Evolutionary conservation across 768 basidiomycete genomes (phyloP).

Genomic region (Suillus plorans): DNA sequence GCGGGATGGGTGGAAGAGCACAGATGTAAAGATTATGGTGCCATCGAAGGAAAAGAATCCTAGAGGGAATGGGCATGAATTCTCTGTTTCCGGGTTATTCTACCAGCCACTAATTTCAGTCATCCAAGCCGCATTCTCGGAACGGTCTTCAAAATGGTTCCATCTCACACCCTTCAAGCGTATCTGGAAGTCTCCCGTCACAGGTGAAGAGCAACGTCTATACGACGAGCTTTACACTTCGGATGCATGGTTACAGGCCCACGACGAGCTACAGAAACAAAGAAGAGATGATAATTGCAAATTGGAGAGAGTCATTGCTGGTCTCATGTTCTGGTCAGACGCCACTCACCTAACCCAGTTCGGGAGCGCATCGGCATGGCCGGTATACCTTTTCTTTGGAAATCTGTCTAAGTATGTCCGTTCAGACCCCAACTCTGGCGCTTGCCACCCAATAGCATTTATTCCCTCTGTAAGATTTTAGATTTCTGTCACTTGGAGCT

Average conservation of each 20-base stretch:
- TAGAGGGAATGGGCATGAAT: neutral
- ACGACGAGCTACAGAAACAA: slow-evolving; percentile 28
- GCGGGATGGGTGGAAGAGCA: neutral
- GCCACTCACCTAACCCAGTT: slow-evolving; percentile 20
- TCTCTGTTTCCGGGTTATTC: slow-evolving; percentile 21
- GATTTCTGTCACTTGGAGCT: too few relatives aligned
- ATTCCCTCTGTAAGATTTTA: slow-evolving; percentile 35
- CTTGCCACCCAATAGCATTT: slow-evolving; percentile 43
- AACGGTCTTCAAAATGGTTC: slow-evolving; percentile 17
- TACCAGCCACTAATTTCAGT: slow-evolving; percentile 21
- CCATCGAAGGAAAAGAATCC: slow-evolving; percentile 1
- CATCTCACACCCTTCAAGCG: slow-evolving; percentile 33
- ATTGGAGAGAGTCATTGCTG: slow-evolving; percentile 11
- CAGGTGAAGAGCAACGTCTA: slow-evolving; percentile 13
- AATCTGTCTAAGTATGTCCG: slow-evolving; percentile 42
- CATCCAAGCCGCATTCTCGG: slow-evolving; percentile 18
- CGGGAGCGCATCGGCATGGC: slow-evolving; percentile 38
- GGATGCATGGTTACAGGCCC: slow-evolving; percentile 30
- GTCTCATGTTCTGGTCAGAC: slow-evolving; percentile 6
- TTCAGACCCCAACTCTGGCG: slow-evolving; percentile 25
- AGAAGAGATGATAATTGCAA: slow-evolving; percentile 22
- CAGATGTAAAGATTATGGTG: slow-evolving; percentile 2
- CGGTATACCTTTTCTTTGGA: slow-evolving; percentile 39
- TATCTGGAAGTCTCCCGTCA: slow-evolving; percentile 12
- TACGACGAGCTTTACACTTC: slow-evolving; percentile 33